phyloP scores from a whole-genome alignment of 192 early-diverging fungal species.

The Umbelopsis ramanniana region DNA sequence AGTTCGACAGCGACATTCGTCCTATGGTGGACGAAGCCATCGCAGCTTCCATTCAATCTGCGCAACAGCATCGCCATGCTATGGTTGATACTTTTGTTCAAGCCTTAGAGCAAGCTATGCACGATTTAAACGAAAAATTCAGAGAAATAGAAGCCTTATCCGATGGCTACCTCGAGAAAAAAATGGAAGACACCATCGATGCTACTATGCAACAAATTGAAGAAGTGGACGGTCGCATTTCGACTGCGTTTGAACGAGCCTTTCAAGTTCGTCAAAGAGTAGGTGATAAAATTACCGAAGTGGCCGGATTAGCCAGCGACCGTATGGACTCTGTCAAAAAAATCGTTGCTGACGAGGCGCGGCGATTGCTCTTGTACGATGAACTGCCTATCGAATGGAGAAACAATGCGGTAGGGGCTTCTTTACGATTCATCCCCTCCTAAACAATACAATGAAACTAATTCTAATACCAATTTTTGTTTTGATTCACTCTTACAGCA shows the following conservation, averaged over 20 bases:
- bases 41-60: conserved; percentile 12
- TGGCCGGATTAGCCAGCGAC: conserved; percentile 31
- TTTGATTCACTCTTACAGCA: conserved; percentile 28
- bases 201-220: conserved; percentile 36
- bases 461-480: not conserved
- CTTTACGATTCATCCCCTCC: no score
- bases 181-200: conserved; percentile 36
- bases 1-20: conserved; percentile 23
- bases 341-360: conserved; percentile 51
- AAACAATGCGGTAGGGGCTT: conserved; percentile 45
- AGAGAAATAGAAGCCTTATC: conserved; percentile 44
- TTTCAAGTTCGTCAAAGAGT: conserved; percentile 29
- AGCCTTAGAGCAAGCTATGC: conserved; percentile 45
- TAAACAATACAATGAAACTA: not conserved
- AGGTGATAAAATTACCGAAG: conserved; percentile 33
- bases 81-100: conserved; percentile 43
- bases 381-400: conserved; percentile 65
- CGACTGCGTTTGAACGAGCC: conserved; percentile 29
- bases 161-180: conserved; percentile 22
- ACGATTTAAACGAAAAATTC: conserved; percentile 52
- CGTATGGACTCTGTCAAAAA: conserved; percentile 50
- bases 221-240: conserved; percentile 37
- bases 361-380: conserved; percentile 59
- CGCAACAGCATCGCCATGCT: conserved; percentile 24
- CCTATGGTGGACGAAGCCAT: conserved; percentile 24